Evolutionary conservation across 495 filamentous ascomycete genomes (phyloP), one percentile per base, ranked within the genome.

Genomic region (Podospora comata): DNA sequence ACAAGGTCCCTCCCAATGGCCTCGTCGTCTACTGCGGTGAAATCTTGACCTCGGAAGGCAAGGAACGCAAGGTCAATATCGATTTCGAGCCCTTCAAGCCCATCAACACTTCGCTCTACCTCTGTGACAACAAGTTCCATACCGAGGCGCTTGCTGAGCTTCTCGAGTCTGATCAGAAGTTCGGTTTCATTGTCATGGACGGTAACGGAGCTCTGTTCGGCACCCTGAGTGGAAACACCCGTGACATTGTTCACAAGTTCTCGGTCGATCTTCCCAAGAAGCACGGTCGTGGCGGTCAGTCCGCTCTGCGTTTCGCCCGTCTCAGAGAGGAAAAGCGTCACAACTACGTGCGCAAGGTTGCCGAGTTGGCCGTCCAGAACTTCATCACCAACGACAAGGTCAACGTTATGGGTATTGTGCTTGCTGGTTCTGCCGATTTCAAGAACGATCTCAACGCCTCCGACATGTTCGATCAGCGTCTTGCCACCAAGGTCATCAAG

Each of bases 121-220:
- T 99, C 30, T 99, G 95, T 83, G 95, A 99, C 85, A 99, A 99
- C 84, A 99, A 99, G 75, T 99, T 99, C 83, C 95, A 99, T 77
- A 99, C 95, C 48, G 95, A 99, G 78, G 94, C 95, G 6, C 83
- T 99, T 68, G 94, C 92, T 67, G 95, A 99, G 83, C 86, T 99
- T 67, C 88, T 99, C 60, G 95, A 98, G 81, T 97, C 94, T 5
- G 95, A 99, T 79, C 94, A 96, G 83, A 97, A 96, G 81, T 99
- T 99, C 75, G 95, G 95, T 48, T 99, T 99, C 79, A 99, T 99
- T 75, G 88, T 99, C 80, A 99, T 99, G 96, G 95, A 98, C 76
- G 95, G 95, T 82, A 98, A 97, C 79, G 95, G 95, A 68, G 91
- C 95, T 5, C 87, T 99, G 26, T 99, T 99, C 75, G 95, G 96